Evolutionary conservation across 208 protist genomes (phyloP), one percentile per base, ranked within the genome.

Genomic region (Leishmania major): DNA sequence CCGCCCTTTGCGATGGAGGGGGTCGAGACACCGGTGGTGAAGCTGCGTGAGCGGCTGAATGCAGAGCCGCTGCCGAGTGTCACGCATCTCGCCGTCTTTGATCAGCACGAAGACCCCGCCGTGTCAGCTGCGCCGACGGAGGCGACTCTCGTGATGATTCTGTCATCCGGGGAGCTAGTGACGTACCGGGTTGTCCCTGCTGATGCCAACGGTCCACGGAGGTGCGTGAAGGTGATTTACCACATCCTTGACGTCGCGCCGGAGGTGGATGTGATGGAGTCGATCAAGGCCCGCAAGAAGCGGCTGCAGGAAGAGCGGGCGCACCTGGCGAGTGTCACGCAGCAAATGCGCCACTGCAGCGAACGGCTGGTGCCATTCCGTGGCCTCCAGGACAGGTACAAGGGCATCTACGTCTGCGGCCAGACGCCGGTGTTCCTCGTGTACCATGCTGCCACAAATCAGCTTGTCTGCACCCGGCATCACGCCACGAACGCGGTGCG

Each of bases 401-500:
- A 71, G 5, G 95, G 95, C 45, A 77, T 93, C 15, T 96, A 96
- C 84, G 93, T 96, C n/a, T 98, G 95, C 71, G 95, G 95, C 6
- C 89, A 95, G 75, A 87, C 94, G 47, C 93, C 95, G 0, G 81
- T 95, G n/a, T 97, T 97, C 80, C 84, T 96, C 31, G 62, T 96
- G 28, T 93, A 88, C 84, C 84, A 95, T 75, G 25, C 80, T 25
- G 45, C 74, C n/a, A 91, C 74, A 6, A 88, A 91, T 51, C 82
- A 88, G 72, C 91, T 96, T n/a, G 88, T 90, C 37, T 74, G 79
- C 55, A 91, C 85, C 28, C 92, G 91, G 66, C 93, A 98, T 81
- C 87, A 94, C 71, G 79, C 84, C 28, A 80, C 49, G 28, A 88
- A 85, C 25, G 81, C 89, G 3, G 93, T 98, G 59, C 88, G 89